These are phyloP conservation scores for Yamadazyma sp. DNA, from an alignment of 805 yeast species.

Conservation along the genomic window DNA sequence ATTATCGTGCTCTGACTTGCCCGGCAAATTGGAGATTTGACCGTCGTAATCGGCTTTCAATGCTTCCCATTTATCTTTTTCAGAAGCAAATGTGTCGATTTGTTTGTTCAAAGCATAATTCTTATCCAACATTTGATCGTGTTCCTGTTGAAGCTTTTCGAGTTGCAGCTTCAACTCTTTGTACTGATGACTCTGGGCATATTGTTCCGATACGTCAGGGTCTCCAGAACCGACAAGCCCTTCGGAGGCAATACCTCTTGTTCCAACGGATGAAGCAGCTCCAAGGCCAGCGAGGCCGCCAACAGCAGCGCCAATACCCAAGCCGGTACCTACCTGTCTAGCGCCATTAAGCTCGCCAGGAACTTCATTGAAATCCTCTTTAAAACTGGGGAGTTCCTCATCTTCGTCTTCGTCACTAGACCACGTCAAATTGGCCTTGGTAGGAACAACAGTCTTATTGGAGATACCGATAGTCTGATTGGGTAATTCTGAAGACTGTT, in stretches of 20 bases:
- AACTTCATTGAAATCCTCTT: conserved; percentile 2
- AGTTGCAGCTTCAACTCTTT: conserved; percentile 10
- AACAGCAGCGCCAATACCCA: conserved; percentile 3
- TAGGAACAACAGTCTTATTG: conserved; percentile 74
- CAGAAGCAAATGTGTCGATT: conserved; percentile 4
- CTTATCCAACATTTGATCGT: conserved; percentile 7
- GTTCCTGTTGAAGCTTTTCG: conserved; percentile 9
- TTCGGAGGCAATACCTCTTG: background rate
- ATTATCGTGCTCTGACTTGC: conserved; percentile 11
- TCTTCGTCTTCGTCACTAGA: conserved; percentile 71
- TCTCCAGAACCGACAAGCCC: background rate
- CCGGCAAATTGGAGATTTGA: conserved; percentile 5
- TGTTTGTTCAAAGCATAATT: conserved; percentile 10
- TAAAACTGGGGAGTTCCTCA: background rate
- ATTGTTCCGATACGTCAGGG: background rate
- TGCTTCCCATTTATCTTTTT: conserved; percentile 9
- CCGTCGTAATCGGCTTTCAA: conserved; percentile 9
- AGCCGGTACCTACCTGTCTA: conserved; percentile 8
- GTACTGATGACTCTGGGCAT: conserved; percentile 4
- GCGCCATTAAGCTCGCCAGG: conserved; percentile 5
- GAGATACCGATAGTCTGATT: conserved; percentile 46
- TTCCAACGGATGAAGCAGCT: background rate
- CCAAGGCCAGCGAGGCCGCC: conserved; percentile 1
- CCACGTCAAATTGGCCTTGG: conserved; percentile 84
- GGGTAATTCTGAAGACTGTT: conserved; percentile 9